These are phyloP conservation scores for Fallopia convolvulus DNA, from an alignment of 148 eudicot genomes.

Conservation along the genomic window DNA sequence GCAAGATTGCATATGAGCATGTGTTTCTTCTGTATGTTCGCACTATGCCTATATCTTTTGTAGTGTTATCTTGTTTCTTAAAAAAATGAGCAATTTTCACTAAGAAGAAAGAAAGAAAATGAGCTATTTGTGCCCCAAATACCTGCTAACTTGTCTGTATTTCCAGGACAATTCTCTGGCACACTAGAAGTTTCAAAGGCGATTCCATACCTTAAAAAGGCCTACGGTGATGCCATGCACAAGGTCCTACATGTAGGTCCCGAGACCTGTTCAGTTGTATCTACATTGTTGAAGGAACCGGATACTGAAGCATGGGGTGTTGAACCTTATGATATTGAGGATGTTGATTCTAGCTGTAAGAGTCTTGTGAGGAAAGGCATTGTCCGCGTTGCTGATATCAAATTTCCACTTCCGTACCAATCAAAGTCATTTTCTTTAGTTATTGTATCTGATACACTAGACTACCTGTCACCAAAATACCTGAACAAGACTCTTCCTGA, in stretches of 20 bases:
- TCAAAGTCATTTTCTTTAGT: slow-evolving; percentile 76
- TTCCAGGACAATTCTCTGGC: slow-evolving; percentile 66
- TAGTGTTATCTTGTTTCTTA: not conserved
- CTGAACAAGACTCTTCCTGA: slow-evolving; percentile 92
- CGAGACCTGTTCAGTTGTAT: slow-evolving; percentile 80
- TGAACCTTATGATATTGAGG: slow-evolving; percentile 91
- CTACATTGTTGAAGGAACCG: slow-evolving; percentile 67
- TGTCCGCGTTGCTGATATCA: slow-evolving; percentile 90
- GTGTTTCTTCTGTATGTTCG: too few species aligned
- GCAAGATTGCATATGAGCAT: too few species aligned
- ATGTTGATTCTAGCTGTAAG: slow-evolving; percentile 63
- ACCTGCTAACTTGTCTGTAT: not conserved
- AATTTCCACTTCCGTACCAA: slow-evolving; percentile 86
- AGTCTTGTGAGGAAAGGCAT: slow-evolving; percentile 77
- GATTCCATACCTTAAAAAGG: slow-evolving; percentile 65
- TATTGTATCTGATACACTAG: slow-evolving; percentile 80
- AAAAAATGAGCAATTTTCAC: too few species aligned
- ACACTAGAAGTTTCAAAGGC: slow-evolving; percentile 57
- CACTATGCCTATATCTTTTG: too few species aligned
- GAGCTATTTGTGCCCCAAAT: not conserved
- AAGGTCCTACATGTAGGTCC: slow-evolving; percentile 95
- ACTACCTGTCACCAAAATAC: slow-evolving; percentile 86
- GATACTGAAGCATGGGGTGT: slow-evolving; percentile 97
- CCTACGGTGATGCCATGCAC: slow-evolving; percentile 73
- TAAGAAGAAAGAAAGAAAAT: too few species aligned